These are phyloP conservation scores for Blastocystis sp. DNA, from an alignment of 352 stramenopile genomes.

Conservation along the genomic window DNA sequence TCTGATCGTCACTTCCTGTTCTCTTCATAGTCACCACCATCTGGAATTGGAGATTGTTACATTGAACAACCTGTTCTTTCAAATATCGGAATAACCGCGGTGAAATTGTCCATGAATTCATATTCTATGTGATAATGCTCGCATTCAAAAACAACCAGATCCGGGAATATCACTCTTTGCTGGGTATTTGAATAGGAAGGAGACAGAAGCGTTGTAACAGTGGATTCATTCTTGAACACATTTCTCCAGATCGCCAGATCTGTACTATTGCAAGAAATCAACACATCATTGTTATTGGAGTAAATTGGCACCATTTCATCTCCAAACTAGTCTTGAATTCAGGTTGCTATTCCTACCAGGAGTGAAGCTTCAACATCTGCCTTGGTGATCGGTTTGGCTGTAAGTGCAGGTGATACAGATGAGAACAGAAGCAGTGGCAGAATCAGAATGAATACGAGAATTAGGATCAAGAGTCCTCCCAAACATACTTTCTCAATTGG, in stretches of 20 bases:
- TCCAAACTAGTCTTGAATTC: neutral
- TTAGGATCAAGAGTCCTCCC: neutral
- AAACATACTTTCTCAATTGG: slow-evolving; percentile 26
- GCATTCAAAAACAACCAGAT: neutral
- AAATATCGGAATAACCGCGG: slow-evolving; percentile 4
- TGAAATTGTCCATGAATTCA: slow-evolving; percentile 11
- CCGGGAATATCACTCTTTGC: slow-evolving; percentile 30
- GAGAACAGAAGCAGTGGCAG: slow-evolving; percentile 58
- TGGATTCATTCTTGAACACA: neutral
- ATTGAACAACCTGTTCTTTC: neutral
- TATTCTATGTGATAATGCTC: neutral
- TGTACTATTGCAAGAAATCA: slow-evolving; percentile 18
- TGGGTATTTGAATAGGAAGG: slow-evolving; percentile 39
- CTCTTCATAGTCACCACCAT: neutral
- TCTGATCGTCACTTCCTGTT: neutral
- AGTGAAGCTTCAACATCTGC: neutral
- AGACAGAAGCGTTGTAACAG: slow-evolving; percentile 11
- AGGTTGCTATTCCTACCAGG: neutral
- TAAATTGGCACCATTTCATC: slow-evolving; percentile 27
- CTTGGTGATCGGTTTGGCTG: slow-evolving; percentile 1
- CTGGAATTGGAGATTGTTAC: neutral
- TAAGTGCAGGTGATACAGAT: slow-evolving; percentile 37
- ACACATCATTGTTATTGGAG: slow-evolving; percentile 13
- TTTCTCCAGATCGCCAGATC: slow-evolving; percentile 2
- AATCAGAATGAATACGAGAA: slow-evolving; percentile 55